Percentiles rank a stretch among this genome's conserved stretches.
These are phyloP conservation scores for Naganishia albida DNA, from an alignment of 1,284 basidiomycete species.

Conservation along the genomic window DNA sequence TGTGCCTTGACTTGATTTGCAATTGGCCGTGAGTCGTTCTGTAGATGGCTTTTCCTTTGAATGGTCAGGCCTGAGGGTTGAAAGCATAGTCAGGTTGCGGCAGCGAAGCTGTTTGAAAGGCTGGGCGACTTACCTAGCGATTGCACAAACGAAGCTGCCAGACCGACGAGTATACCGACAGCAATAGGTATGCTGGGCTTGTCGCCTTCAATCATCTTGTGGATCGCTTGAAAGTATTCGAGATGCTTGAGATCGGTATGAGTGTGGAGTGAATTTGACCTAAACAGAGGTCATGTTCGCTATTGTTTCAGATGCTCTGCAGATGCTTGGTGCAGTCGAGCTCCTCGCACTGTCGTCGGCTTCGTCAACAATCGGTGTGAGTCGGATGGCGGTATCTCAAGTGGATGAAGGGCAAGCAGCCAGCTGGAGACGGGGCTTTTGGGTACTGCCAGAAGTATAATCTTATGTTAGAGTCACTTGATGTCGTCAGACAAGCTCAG, in stretches of 20 bases:
- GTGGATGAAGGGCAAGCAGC: too few species aligned
- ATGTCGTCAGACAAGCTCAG: too few species aligned
- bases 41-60: conserved; percentile 89
- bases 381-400: too few species aligned
- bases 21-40: conserved; percentile 73
- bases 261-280: background rate
- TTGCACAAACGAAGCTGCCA: conserved; percentile 86
- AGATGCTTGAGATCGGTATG: too few species aligned
- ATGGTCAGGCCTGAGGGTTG: conserved; percentile 73
- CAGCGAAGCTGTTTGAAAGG: background rate
- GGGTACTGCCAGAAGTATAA: too few species aligned
- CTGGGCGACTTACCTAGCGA: conserved; percentile 63
- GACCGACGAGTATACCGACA: conserved; percentile 68
- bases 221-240: background rate
- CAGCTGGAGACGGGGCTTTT: too few species aligned
- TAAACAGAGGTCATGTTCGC: background rate
- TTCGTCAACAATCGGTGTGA: too few species aligned
- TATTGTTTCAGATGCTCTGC: background rate
- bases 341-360: too few species aligned
- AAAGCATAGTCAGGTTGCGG: background rate
- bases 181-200: conserved; percentile 58
- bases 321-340: background rate
- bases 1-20: conserved; percentile 68
- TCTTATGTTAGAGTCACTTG: too few species aligned
- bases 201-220: conserved; percentile 1